These are phyloP conservation scores for Trichoderma gamsii DNA, from an alignment of 495 filamentous ascomycete species.

Conservation along the genomic window DNA sequence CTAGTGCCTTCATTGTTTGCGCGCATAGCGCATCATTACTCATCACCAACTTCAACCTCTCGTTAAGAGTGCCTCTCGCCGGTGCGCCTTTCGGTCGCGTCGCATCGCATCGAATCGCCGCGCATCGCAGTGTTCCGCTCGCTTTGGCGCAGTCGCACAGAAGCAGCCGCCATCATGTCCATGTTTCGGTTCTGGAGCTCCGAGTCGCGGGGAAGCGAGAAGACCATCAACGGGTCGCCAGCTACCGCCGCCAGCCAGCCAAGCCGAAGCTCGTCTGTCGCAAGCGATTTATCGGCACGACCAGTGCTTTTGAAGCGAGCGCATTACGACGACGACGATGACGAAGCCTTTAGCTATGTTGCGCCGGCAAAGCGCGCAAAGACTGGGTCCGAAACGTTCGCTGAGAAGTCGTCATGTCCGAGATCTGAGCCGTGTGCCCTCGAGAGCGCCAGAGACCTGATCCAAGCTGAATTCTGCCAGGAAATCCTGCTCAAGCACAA, in stretches of 20 bases:
- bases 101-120: constrained; percentile 2
- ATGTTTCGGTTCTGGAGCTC: constrained; percentile 49
- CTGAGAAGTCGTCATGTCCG: neutral
- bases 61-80: neutral
- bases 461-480: constrained; percentile 80
- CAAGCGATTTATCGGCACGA: constrained; percentile 28
- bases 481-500: constrained; percentile 93
- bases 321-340: neutral
- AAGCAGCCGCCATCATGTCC: constrained; percentile 26
- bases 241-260: constrained; percentile 12
- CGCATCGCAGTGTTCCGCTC: neutral
- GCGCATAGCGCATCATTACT: neutral
- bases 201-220: constrained; percentile 43
- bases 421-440: constrained; percentile 19
- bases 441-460: constrained; percentile 56
- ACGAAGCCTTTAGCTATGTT: neutral
- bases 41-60: constrained; percentile 5
- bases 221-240: constrained; percentile 29
- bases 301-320: constrained; percentile 18
- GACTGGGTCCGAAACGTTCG: neutral
- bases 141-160: constrained; percentile 1
- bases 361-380: neutral
- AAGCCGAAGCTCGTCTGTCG: constrained; percentile 26
- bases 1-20: constrained; percentile 7
- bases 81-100: neutral